A percentile compares a stretch with the other conserved stretches of the same genome.
These are phyloP conservation scores for Fusarium luffae DNA, from an alignment of 2,329 filamentous ascomycete genomes.

Conservation along the genomic window DNA sequence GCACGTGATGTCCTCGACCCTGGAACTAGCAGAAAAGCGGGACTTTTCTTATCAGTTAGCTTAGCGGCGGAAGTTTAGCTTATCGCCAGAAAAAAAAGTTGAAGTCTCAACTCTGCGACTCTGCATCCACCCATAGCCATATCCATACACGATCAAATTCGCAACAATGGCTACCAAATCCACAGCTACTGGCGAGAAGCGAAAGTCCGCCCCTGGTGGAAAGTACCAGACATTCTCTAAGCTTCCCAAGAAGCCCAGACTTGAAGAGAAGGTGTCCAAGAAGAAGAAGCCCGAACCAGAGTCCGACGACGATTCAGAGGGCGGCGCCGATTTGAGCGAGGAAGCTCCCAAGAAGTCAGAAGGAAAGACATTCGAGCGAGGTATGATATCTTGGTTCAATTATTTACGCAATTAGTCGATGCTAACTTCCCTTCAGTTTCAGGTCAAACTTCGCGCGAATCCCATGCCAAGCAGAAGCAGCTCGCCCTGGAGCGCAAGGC, in stretches of 20 bases:
- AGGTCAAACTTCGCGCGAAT: conserved; percentile 80
- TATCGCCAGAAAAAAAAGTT: conserved; percentile 47
- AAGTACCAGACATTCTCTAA: conserved; percentile 58
- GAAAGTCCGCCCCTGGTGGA: conserved; percentile 61
- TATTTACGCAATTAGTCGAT: background rate
- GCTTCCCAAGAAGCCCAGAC: conserved; percentile 63
- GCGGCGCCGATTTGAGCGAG: conserved; percentile 60
- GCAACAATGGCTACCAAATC: conserved; percentile 61
- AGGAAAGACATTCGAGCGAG: conserved; percentile 57
- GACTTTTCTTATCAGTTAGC: conserved; percentile 25
- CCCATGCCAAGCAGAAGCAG: conserved; percentile 92
- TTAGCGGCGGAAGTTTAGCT: conserved; percentile 24
- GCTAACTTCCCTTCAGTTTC: conserved; percentile 15
- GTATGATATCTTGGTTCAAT: conserved; percentile 46
- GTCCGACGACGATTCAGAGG: conserved; percentile 61
- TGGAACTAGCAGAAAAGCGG: conserved; percentile 5
- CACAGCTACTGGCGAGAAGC: conserved; percentile 63
- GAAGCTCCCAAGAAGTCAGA: conserved; percentile 53
- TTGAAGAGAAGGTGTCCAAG: conserved; percentile 50
- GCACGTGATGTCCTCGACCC: conserved; percentile 20
- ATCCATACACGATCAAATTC: conserved; percentile 3
- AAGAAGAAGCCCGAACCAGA: conserved; percentile 57
- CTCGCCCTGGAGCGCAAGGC: conserved; percentile 89
- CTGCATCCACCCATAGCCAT: conserved; percentile 33
- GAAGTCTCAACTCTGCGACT: conserved; percentile 33